Evolutionary conservation across 768 basidiomycete genomes (phyloP), one percentile per base, ranked within the genome.

Genomic region (Mrakia blollopis): DNA sequence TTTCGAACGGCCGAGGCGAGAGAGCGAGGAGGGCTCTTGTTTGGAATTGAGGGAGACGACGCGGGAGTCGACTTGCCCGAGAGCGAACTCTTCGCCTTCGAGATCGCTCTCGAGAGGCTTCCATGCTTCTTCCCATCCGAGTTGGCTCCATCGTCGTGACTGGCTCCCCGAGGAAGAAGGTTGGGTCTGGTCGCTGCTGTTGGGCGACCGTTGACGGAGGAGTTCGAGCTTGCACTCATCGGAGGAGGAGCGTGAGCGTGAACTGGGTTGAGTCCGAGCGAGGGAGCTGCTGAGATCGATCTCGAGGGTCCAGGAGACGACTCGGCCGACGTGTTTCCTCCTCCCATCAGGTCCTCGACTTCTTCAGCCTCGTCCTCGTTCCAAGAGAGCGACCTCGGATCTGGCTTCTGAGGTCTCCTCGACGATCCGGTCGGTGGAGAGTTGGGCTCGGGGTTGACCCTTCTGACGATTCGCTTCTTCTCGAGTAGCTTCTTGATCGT

Each of bases 401-500:
- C 69, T 3, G 44, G 44, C 3, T 50, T 41, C 35, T 54, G 47
- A 52, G 7, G 14, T 23, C 68, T 50, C 30, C 47, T 50, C 18
- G 47, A 50, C 47, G 47, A 50, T 50, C 47, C 47, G 18, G 4
- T 21, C 72, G 72, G 57, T 13, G 74, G 18, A 21, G 52, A 25
- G 14, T 37, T 52, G 16, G 68, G 28, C 25, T 72, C 37, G n/a
- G 61, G 44, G 32, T 50, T 44, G 11, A 83, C 61, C 30, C 81
- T 78, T 9, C 80, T 78, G 25, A 83, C 62, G 0, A 81, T 82
- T 18, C 81, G 69, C 75, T 80, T 83, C 35, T 81, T 80, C 70
- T 82, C 79, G 28, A 81, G 77, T 9, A 84, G 74, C 79, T 80
- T 81, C 75, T 81, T 80, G 2, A 83, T 84, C 80, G 83, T 83